Evolutionary conservation across 2,329 filamentous ascomycete genomes (phyloP).

Genomic region (Parastagonospora nodorum): DNA sequence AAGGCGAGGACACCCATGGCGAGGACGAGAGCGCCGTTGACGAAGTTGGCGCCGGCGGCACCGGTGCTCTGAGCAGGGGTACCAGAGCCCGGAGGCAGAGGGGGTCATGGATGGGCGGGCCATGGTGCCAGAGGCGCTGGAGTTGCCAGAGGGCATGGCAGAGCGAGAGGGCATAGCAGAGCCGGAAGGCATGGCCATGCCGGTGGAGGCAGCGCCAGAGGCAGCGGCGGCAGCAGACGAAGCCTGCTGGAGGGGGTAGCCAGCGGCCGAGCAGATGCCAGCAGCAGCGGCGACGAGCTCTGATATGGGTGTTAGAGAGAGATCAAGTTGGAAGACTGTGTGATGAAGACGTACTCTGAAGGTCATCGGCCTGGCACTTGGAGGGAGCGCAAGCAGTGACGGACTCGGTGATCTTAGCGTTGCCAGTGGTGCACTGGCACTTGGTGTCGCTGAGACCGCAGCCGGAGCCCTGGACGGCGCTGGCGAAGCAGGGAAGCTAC

Average conservation of each 20-base stretch:
- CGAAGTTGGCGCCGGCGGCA: too few relatives aligned
- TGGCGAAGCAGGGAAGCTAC: conserved; percentile 54
- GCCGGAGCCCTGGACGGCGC: conserved; percentile 54
- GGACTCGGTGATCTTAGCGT: conserved; percentile 39
- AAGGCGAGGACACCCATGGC: too few relatives aligned
- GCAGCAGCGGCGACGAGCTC: conserved; percentile 21
- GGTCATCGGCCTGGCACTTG: conserved; percentile 45
- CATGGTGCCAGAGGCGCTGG: neutral
- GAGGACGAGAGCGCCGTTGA: too few relatives aligned
- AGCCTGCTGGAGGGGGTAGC: conserved; percentile 26
- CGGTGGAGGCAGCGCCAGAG: conserved; percentile 10
- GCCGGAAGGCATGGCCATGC: neutral
- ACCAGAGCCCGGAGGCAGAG: conserved; percentile 7
- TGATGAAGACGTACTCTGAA: conserved; percentile 42
- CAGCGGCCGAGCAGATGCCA: conserved; percentile 35
- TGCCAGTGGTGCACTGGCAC: conserved; percentile 59
- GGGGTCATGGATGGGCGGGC: neutral
- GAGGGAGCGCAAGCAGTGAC: conserved; percentile 50
- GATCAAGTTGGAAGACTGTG: neutral
- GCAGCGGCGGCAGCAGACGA: conserved; percentile 15
- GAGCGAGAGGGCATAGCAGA: too few relatives aligned
- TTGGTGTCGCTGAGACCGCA: conserved; percentile 54
- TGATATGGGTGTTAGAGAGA: neutral
- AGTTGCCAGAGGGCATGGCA: neutral
- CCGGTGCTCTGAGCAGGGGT: neutral